Evolutionary conservation across 345 rosid genomes (phyloP), one percentile per base, ranked within the genome.

Genomic region (Geranium brycei): DNA sequence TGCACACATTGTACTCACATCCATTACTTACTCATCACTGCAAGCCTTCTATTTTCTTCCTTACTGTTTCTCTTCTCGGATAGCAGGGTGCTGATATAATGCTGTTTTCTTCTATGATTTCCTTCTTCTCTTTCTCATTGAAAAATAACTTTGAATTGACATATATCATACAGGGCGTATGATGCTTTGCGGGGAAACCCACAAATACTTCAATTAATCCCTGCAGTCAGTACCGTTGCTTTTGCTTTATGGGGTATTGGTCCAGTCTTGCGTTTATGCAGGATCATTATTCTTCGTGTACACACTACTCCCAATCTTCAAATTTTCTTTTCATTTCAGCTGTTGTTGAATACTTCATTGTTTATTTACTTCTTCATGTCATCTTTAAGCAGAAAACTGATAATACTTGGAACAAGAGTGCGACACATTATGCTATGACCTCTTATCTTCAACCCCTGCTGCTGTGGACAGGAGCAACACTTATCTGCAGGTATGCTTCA

Each of bases 381-480:
- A 59, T 59, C 70, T 47, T 8, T 59, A 56, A 77, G 83, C 81
- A 87, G 96, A 85, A 75, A 65, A 85, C 68, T 78, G 95, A 85
- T 65, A 83, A 61, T 59, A 83, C 70, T 61, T 84, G 93, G 91
- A 83, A 84, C 74, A 87, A 79, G 80, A 89, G 91, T 71, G 76
- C 71, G 32, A 82, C 89, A 0, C 78, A 75, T 68, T 64, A 75
- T 64, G 72, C 81, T 60, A 76, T 75, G 79, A 80, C 86, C 28
- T 86, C 89, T 61, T 89, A 81, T 75, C 61, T 86, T 73, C 91
- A 82, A 72, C 93, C 96, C 63, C 69, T 89, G 75, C 73, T 86
- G 73, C 70, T 89, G 57, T 89, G 96, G 93, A 66, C 75, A 64
- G 89, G 89, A 64, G 84, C 89, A 57, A 69, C 74, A 62, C 84